These are phyloP conservation scores for Kockiozyma suomiensis DNA, from an alignment of 805 yeast species.

Conservation along the genomic window DNA sequence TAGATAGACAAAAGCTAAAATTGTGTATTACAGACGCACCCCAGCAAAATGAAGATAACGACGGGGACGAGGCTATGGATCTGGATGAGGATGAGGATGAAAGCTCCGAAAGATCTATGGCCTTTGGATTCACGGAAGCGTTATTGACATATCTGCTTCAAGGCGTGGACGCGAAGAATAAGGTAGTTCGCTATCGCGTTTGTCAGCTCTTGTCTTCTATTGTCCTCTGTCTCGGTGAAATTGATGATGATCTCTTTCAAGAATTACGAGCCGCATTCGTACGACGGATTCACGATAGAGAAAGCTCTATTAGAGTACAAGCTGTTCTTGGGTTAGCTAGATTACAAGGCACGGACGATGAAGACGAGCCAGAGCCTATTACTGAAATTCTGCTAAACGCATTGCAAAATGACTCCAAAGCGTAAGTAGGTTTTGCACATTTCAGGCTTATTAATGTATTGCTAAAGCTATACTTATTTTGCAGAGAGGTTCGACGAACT, in stretches of 20 bases:
- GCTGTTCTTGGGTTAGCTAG: constrained; percentile 79
- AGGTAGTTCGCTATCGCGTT: constrained; percentile 75
- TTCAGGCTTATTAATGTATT: too few relatives aligned
- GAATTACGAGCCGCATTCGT: constrained; percentile 62
- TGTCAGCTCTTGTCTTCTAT: constrained; percentile 73
- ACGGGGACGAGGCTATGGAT: constrained; percentile 34
- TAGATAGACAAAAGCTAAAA: neutral
- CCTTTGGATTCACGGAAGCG: constrained; percentile 58
- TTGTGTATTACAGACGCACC: neutral
- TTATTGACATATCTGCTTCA: constrained; percentile 68
- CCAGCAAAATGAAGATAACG: constrained; percentile 32
- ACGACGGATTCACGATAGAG: constrained; percentile 65
- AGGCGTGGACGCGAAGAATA: constrained; percentile 77
- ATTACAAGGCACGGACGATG: constrained; percentile 63
- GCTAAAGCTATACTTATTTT: too few relatives aligned
- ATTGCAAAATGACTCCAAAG: constrained; percentile 74
- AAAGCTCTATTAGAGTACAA: constrained; percentile 75
- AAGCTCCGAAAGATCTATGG: constrained; percentile 46
- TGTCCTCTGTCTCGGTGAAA: constrained; percentile 71
- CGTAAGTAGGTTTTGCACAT: too few relatives aligned
- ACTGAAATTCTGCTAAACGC: constrained; percentile 53
- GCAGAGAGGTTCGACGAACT: constrained; percentile 81
- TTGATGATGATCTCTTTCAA: constrained; percentile 71
- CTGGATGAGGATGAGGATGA: constrained; percentile 43
- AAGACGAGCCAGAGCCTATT: constrained; percentile 45